Evolutionary conservation across 2,329 filamentous ascomycete genomes (phyloP).

Genomic region (Periglandula ipomoeae): DNA sequence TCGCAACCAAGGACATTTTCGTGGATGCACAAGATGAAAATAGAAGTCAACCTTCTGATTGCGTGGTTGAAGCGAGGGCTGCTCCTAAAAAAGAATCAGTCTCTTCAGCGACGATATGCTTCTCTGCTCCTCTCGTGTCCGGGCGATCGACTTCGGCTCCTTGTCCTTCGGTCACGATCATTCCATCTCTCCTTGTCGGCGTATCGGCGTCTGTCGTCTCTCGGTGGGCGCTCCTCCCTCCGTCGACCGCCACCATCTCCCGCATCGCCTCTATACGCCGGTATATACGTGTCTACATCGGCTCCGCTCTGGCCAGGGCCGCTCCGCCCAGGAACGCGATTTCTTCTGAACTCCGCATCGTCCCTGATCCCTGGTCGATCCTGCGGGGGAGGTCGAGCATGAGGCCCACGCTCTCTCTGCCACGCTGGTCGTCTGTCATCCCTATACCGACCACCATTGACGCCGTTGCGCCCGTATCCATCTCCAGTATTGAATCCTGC

Average conservation of each 20-base stretch:
- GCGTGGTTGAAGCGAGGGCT: too few relatives aligned
- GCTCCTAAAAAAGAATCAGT: too few relatives aligned
- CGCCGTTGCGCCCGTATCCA: slow-evolving; percentile 40
- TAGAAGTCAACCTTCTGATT: too few relatives aligned
- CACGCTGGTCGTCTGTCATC: slow-evolving; percentile 44
- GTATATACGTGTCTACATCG: slow-evolving; percentile 43
- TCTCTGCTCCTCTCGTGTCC: slow-evolving; percentile 32
- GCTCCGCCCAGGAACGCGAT: slow-evolving; percentile 23
- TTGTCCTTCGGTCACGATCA: slow-evolving; percentile 31
- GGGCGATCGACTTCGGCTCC: slow-evolving; percentile 32
- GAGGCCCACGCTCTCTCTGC: slow-evolving; percentile 43
- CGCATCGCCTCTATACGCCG: slow-evolving; percentile 29
- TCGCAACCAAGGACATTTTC: too few relatives aligned
- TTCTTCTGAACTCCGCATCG: slow-evolving; percentile 31
- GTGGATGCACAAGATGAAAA: too few relatives aligned
- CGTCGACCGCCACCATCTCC: slow-evolving; percentile 23
- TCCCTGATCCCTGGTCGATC: slow-evolving; percentile 22
- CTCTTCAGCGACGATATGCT: slow-evolving; percentile 40
- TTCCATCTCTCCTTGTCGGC: slow-evolving; percentile 28
- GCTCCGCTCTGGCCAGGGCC: slow-evolving; percentile 3
- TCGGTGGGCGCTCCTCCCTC: slow-evolving; percentile 22
- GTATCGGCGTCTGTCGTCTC: slow-evolving; percentile 25
- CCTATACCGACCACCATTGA: slow-evolving; percentile 36
- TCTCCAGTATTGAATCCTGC: slow-evolving; percentile 43
- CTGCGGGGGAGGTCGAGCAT: slow-evolving; percentile 41